Base-by-base conservation (phyloP, 2,329 filamentous ascomycete genomes). In the Gnomoniopsis smithogilvyi region DNA sequence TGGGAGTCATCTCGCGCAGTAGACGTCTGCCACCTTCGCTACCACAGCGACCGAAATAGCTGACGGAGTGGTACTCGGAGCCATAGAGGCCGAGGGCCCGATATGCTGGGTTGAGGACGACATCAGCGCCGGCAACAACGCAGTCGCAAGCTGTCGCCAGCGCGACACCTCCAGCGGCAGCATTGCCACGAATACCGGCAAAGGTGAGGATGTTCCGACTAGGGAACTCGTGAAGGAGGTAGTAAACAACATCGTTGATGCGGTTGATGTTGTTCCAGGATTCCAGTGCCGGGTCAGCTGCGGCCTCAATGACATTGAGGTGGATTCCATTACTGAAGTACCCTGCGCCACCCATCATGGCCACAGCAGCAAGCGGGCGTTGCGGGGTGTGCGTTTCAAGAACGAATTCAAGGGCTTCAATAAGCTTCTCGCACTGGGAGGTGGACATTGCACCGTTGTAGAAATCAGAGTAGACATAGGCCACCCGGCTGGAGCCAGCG, bases 391-490 rank as follows among this genome's bases (percentile, higher is more conserved):
- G 68, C 11, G 64, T 64, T n/a, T 64, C 60, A 6, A 73, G 59
- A 34, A 77, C 67, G 54, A 69, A 69, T 17, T 72, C 69, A 53
- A 77, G 68, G 14, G 73, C 73, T 8, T 69, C 65, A 52, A 72
- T 68, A 24, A 76, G 64, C 10, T 68, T 68, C 14, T 67, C 68
- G 63, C 75, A 77, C 57, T 77, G 72, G 7, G 59, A 61, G 0
- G 74, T 76, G 22, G 73, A 70, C 74, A 77, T 76, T 53, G 75
- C 75, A 33, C 75, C 75, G 56, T 77, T 77, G 67, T 76, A 77
- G 54, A 76, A 74, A 54, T 76, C 68, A 56, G 74, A 77, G 63
- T 74, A 72, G n/a, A 77, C 62, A 55, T 75, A 76, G 0, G 74
- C 74, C 7, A 72, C 65, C 17, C 65, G 67, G 12, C 62, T 56